Evolutionary conservation across 2,329 filamentous ascomycete genomes (phyloP), one percentile per base, ranked within the genome.

Genomic region (Colletotrichum australisinense): DNA sequence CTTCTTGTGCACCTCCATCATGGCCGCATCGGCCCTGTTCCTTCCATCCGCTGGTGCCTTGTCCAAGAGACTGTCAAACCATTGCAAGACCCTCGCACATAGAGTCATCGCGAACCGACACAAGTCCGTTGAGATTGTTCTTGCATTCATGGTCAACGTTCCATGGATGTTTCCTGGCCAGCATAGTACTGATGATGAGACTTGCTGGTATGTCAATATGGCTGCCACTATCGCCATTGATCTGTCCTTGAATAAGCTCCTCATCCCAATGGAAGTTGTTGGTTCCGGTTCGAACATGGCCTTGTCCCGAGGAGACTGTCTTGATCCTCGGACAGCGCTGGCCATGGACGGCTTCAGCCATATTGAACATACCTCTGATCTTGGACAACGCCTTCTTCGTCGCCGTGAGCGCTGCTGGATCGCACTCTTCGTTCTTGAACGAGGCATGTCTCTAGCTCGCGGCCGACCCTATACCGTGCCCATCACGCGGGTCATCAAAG

Each of bases 71-170:
- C 84, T 94, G 1, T 90, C 91, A 0, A 87, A 89, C 65, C 93
- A 94, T 76, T 88, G 88, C 74, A 91, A 89, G 74, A 85, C 85
- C 28, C 86, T 94, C 4, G 92, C 91, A 0, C 88, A 91, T 30
- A 86, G 88, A 32, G 87, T 94, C 56, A 90, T 92, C 63, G 82
- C 86, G 0, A 87, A 88, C 58, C 89, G 92, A 2, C 88, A 91
- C 77, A 88, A 91, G 69, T 94, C 93, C 0, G 91, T 93, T 6
- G 93, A 94, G 79, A 93, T 94, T 69, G 90, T 94, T 0, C 83
- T 94, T 1, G 93, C 91, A 0, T 94, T 94, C 78, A 92, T 94
- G 90, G 88, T 93, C 38, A 94, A 94, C 74, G 88, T 94, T 7
- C 93, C 93, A 0, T 94, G 93, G 93, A 93, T 94, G 88, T 89